Conservation (phyloP, 2,329 filamentous ascomycete genomes). For the Aspergillus brasiliensis region DNA sequence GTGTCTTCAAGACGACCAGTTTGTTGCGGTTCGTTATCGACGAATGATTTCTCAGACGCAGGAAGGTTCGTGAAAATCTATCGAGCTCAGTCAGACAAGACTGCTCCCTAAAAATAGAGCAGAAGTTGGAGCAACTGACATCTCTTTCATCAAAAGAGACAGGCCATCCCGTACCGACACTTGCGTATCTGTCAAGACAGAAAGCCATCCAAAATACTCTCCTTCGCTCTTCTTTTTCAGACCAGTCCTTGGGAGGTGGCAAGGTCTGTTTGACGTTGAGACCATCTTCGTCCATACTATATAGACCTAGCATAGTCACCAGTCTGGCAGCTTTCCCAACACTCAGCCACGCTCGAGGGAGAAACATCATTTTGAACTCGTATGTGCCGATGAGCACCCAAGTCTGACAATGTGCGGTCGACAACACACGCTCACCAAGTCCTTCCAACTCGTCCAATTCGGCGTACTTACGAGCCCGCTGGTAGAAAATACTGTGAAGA, state of each 20-base stretch:
- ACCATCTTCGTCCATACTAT: conserved; percentile 78
- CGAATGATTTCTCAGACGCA: conserved; percentile 78
- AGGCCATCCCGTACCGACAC: conserved; percentile 95
- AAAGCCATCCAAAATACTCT: conserved; percentile 96
- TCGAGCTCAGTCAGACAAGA: conserved; percentile 22
- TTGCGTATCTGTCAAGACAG: conserved; percentile 86
- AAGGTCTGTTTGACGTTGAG: conserved; percentile 93
- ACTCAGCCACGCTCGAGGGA: conserved; percentile 93
- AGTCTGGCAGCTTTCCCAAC: conserved; percentile 79
- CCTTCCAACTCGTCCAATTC: conserved; percentile 90
- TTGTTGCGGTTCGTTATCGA: conserved; percentile 73
- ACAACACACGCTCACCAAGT: conserved; percentile 86
- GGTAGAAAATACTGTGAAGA: conserved; percentile 86
- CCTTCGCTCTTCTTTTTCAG: conserved; percentile 85
- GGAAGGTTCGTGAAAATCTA: conserved; percentile 82
- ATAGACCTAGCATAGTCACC: conserved; percentile 88
- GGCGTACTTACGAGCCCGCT: conserved; percentile 83
- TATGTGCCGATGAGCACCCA: conserved; percentile 79
- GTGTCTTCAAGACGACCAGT: conserved; percentile 64
- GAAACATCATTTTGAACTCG: conserved; percentile 98
- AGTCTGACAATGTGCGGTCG: conserved; percentile 80
- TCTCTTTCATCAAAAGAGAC: conserved; percentile 92
- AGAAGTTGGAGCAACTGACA: conserved; percentile 44
- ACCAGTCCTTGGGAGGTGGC: conserved; percentile 86
- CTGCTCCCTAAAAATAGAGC: not conserved